A percentile compares a stretch with the other conserved stretches of the same genome.
phyloP scores from a whole-genome alignment of 306 rosid genomes.

The Gillenia trifoliata region DNA sequence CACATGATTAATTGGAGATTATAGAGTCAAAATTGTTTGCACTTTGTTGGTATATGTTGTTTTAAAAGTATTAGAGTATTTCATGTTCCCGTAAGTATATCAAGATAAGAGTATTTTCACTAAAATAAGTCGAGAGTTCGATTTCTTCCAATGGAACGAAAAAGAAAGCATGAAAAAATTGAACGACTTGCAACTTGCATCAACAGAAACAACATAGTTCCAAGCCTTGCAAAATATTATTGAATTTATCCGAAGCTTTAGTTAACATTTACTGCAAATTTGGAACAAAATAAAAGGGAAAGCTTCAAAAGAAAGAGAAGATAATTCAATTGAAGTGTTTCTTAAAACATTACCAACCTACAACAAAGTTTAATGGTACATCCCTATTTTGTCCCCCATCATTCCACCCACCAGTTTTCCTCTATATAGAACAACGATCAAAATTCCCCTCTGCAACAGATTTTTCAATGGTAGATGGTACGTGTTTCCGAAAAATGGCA shows the following conservation, averaged over 20 bases:
- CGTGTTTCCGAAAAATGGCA: neutral
- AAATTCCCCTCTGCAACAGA: neutral
- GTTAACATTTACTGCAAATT: neutral
- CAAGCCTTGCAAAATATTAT: neutral
- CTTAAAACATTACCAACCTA: neutral
- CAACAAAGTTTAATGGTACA: neutral
- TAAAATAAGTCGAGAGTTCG: neutral
- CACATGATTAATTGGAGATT: neutral
- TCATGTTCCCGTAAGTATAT: too few relatives aligned
- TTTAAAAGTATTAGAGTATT: too few relatives aligned
- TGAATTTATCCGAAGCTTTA: neutral
- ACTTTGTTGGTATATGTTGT: too few relatives aligned
- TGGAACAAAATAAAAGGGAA: neutral
- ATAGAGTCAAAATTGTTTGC: neutral
- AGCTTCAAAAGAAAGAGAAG: constrained; percentile 1
- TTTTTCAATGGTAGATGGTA: neutral
- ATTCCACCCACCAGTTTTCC: neutral
- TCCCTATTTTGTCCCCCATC: neutral
- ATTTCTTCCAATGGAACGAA: too few relatives aligned
- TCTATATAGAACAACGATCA: neutral
- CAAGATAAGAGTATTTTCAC: too few relatives aligned
- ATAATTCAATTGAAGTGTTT: neutral
- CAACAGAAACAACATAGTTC: neutral
- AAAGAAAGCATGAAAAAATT: too few relatives aligned
- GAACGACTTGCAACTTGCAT: neutral